Evolutionary conservation across 805 yeast species (phyloP).

Genomic region (Schwanniomyces pseudopolymorphus): DNA sequence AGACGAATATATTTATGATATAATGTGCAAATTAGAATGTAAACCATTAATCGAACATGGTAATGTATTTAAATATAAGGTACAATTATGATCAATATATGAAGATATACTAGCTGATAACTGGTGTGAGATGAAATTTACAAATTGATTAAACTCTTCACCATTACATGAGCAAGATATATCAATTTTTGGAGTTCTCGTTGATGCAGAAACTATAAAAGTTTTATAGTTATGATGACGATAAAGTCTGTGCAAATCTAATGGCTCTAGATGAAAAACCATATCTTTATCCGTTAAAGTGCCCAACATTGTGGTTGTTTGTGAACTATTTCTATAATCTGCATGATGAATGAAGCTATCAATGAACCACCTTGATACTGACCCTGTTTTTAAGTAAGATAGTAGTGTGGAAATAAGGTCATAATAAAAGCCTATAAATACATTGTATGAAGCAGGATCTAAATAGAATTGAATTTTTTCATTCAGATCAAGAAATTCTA

Average conservation of each 20-base stretch:
- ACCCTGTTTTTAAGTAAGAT: background rate
- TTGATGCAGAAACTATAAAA: conserved; percentile 11
- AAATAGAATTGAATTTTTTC: conserved; percentile 12
- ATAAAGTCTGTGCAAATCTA: conserved; percentile 8
- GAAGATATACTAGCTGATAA: background rate
- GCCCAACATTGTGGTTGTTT: background rate
- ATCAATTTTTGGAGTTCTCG: conserved; percentile 7
- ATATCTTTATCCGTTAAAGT: background rate
- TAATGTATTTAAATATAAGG: background rate
- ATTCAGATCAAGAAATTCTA: conserved; percentile 7
- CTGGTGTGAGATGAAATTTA: conserved; percentile 3
- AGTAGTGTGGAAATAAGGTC: conserved; percentile 8
- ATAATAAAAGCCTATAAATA: conserved; percentile 6
- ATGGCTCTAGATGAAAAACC: background rate
- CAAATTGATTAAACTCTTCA: conserved; percentile 3
- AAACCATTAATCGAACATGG: background rate
- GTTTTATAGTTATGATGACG: conserved; percentile 11
- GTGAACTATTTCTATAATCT: background rate
- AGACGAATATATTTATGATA: too few relatives aligned
- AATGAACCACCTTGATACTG: background rate
- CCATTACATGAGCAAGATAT: conserved; percentile 9
- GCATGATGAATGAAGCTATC: background rate
- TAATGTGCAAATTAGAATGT: too few relatives aligned
- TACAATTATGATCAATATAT: background rate
- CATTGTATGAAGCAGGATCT: conserved; percentile 10